These are phyloP conservation scores for Schoenoplectus tabernaemontani DNA, from an alignment of 202 grass and related monocot genomes.

Conservation along the genomic window DNA sequence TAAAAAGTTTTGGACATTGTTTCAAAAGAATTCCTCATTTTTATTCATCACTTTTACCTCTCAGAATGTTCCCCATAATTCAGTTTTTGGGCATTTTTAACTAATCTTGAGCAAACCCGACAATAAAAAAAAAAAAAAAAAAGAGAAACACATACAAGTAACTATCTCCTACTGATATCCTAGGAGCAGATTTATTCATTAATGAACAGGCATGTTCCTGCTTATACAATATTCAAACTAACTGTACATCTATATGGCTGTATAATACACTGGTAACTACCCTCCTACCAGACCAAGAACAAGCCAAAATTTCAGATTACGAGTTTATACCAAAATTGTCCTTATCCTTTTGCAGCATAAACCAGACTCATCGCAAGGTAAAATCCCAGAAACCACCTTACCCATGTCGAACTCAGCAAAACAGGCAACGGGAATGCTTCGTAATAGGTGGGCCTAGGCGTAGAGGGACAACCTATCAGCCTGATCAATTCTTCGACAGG, in stretches of 20 bases:
- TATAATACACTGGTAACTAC: conserved; percentile 17
- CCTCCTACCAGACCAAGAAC: conserved; percentile 32
- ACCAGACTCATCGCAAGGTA: conserved; percentile 37
- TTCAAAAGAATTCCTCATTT: background rate
- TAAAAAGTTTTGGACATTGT: background rate
- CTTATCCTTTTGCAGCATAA: conserved; percentile 47
- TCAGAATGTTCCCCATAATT: background rate
- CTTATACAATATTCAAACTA: conserved; percentile 20
- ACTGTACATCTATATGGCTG: conserved; percentile 40
- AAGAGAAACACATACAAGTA: background rate
- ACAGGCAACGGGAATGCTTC: conserved; percentile 26
- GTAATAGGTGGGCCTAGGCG: conserved; percentile 82
- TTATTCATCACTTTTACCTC: background rate
- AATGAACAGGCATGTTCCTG: background rate
- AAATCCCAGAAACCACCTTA: conserved; percentile 44
- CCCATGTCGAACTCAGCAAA: conserved; percentile 43
- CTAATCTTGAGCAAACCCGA: background rate
- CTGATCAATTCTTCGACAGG: conserved; percentile 62
- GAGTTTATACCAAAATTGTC: conserved; percentile 15
- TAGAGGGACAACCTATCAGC: conserved; percentile 63
- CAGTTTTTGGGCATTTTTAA: background rate
- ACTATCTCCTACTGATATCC: background rate
- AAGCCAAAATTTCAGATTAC: conserved; percentile 26
- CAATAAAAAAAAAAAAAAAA: background rate
- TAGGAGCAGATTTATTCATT: conserved; percentile 20